Evolutionary conservation across 164 flowering plant genomes (phyloP), one percentile per base, ranked within the genome.

Genomic region (Stephania yunnanensis): DNA sequence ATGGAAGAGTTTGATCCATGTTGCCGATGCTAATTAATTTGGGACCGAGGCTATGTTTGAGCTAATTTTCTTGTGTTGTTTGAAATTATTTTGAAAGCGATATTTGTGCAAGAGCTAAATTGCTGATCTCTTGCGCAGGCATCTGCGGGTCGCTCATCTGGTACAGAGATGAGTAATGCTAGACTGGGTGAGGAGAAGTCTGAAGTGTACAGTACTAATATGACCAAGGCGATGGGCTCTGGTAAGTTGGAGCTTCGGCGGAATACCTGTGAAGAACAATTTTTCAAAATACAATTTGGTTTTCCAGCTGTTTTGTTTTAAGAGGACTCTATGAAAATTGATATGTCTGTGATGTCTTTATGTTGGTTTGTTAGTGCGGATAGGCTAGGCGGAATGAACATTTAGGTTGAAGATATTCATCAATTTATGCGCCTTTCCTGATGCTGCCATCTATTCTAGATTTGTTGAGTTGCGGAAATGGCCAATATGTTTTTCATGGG

Each of bases 181-280:
- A 83, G 85, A 71, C 79, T 67, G 29, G 77, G 89, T 79, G 95
- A 90, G 80, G 89, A 88, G 72, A 95, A 88, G 80, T 95, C 99
- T 50, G 93, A 88, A 10, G 72, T 69, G 68, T 95, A 95, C 70
- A 93, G 99, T 80, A 76, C 52, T 71, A 85, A 88, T 77, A 95
- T 95, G 99, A 93, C 99, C 52, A 86, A 87, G 82, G 97, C 98
- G 53, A 92, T 93, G 98, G 99, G 98, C 76, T 97, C 99, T 81
- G 92, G 98, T 95, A 83, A 79, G 87, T 71, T 75, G 72, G 17
- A 67, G 20, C 19, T 46, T 55, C n/a, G 30, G 19, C 4, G 22
- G 25, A 25, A 25, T 25, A 25, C 25, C 25, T 25, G 25, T 25
- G 25, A 25, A 25, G 20, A 8, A 15, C 45, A 25, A 36, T 29